These are phyloP conservation scores for Wickerhamiella kurtzmanii DNA, from an alignment of 805 yeast species.

Conservation along the genomic window DNA sequence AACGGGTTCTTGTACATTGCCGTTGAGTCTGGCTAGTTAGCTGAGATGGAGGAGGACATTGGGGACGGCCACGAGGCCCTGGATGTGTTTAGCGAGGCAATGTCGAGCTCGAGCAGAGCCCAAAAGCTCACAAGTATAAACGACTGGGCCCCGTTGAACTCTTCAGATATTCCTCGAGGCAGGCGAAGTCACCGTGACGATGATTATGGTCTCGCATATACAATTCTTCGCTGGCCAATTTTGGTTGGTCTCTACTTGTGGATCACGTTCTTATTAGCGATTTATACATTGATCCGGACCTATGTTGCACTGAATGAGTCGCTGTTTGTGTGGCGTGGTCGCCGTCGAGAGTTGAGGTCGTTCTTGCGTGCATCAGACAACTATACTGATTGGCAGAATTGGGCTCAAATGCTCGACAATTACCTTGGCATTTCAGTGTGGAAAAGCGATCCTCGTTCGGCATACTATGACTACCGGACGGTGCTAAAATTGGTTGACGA, in stretches of 20 bases:
- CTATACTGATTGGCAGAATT: conserved; percentile 49
- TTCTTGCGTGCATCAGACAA: conserved; percentile 36
- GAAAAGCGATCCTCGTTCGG: conserved; percentile 46
- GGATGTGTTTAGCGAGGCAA: conserved; percentile 11
- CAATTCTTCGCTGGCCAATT: conserved; percentile 53
- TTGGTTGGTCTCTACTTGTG: conserved; percentile 39
- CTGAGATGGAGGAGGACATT: background rate
- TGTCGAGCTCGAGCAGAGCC: conserved; percentile 10
- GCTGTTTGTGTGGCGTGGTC: conserved; percentile 47
- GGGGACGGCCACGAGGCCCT: conserved; percentile 3
- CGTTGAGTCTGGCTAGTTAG: too few relatives aligned
- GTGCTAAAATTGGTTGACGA: conserved; percentile 36
- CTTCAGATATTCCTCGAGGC: conserved; percentile 5
- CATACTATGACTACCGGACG: conserved; percentile 56
- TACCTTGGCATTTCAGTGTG: conserved; percentile 48
- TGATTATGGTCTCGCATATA: conserved; percentile 30
- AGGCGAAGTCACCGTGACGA: conserved; percentile 6
- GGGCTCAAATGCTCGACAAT: conserved; percentile 45
- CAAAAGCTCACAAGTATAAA: conserved; percentile 20
- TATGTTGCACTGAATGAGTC: conserved; percentile 54
- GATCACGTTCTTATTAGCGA: conserved; percentile 36
- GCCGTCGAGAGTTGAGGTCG: conserved; percentile 36
- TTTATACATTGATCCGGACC: conserved; percentile 41
- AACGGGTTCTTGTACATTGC: too few relatives aligned
- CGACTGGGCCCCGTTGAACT: conserved; percentile 15